A percentile compares a stretch with the other conserved stretches of the same genome.
Conservation (phyloP, 805 yeast species). For the Yamadazyma tumulicola region DNA sequence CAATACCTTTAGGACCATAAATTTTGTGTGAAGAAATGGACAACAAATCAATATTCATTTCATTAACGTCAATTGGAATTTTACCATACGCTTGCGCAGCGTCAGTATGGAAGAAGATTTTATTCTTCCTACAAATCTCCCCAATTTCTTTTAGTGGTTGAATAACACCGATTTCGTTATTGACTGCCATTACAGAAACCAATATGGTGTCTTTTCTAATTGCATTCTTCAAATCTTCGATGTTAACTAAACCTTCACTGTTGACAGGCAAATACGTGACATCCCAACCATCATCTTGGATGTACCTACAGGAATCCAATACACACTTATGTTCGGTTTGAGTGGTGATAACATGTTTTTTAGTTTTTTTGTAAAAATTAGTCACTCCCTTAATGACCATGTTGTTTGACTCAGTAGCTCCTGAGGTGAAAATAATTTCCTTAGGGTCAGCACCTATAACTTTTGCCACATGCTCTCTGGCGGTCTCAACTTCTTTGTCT, state of each 20-base stretch:
- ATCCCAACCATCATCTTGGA: constrained; percentile 96
- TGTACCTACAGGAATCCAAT: constrained; percentile 89
- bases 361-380: constrained; percentile 83
- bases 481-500: constrained; percentile 82
- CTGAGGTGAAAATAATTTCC: constrained; percentile 94
- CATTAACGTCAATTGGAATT: constrained; percentile 87
- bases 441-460: constrained; percentile 92
- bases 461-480: constrained; percentile 77
- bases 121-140: constrained; percentile 73
- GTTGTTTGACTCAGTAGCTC: constrained; percentile 97
- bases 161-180: constrained; percentile 96
- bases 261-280: constrained; percentile 88
- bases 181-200: constrained; percentile 94
- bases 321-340: constrained; percentile 99
- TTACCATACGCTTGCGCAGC: constrained; percentile 98
- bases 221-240: constrained; percentile 74
- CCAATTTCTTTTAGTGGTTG: constrained; percentile 97
- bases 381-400: constrained; percentile 96
- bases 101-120: constrained; percentile 95
- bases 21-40: constrained; percentile 95
- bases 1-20: constrained; percentile 97
- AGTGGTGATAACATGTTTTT: constrained; percentile 90
- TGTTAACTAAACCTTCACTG: constrained; percentile 71
- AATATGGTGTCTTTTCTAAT: constrained; percentile 88
- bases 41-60: constrained; percentile 86